Conservation (phyloP, 768 basidiomycete species). For the Dendrothele bispora region DNA sequence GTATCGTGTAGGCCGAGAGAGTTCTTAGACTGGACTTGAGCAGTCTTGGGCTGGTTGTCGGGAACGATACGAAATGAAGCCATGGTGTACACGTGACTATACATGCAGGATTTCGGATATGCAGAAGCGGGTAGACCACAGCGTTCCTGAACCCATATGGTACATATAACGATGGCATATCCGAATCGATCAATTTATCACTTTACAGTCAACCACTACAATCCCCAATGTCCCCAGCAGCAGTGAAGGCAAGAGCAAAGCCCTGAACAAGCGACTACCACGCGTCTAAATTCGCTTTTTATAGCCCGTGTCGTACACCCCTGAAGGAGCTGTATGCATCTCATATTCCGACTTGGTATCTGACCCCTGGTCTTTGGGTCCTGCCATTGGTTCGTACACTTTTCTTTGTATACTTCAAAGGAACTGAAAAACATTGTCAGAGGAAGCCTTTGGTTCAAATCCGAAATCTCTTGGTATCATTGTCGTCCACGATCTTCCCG, state of each 20-base stretch:
- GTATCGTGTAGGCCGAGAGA: constrained; percentile 86
- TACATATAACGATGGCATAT: too few relatives aligned
- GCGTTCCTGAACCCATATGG: too few relatives aligned
- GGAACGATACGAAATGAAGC: constrained; percentile 70
- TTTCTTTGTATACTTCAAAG: constrained; percentile 1
- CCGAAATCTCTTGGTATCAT: constrained; percentile 79
- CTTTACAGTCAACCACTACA: too few relatives aligned
- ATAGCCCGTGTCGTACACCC: constrained; percentile 30
- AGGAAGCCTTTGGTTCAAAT: constrained; percentile 81
- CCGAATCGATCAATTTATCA: too few relatives aligned
- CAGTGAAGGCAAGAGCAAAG: constrained; percentile 11
- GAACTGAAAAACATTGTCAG: constrained; percentile 31
- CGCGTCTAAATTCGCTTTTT: constrained; percentile 1
- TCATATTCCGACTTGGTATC: constrained; percentile 60
- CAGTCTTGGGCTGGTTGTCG: constrained; percentile 49
- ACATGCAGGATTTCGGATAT: constrained; percentile 10
- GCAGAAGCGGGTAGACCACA: too few relatives aligned
- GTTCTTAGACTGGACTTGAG: constrained; percentile 70
- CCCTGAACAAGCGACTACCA: constrained; percentile 31
- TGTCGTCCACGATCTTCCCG: constrained; percentile 79
- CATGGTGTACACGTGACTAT: too few relatives aligned
- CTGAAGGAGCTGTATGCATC: constrained; percentile 57
- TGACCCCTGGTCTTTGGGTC: constrained; percentile 49
- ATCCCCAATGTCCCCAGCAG: neutral
- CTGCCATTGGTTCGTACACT: constrained; percentile 57